Evolutionary conservation across 2,329 filamentous ascomycete genomes (phyloP), one percentile per base, ranked within the genome.

Genomic region (Penicillium brasilianum): DNA sequence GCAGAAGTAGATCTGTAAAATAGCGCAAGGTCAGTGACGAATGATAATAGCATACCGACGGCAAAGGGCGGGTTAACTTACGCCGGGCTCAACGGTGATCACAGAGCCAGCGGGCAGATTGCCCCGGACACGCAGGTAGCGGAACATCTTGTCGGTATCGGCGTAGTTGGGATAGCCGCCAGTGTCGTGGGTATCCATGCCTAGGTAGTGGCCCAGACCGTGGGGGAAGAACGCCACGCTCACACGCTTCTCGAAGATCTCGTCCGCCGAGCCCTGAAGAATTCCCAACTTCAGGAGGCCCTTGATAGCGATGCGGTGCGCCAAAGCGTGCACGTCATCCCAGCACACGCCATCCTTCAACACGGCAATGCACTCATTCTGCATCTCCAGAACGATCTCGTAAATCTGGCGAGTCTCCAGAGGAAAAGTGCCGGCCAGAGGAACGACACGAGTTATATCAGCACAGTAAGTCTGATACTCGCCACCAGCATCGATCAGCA

Each of bases 61-160:
- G 46, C 4, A 20, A 28, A 4, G 53, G 36, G 28, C 51, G 13
- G 37, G 3, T 16, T 36, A 57, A 82, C 87, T 78, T 82, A 91
- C 87, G 51, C 95, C 95, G 13, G 95, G 95, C 81, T 99, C 95
- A 41, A 98, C 94, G 0, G 95, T 99, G 56, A 99, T 88, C 25
- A 99, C 92, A 53, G 89, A 89, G 8, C 90, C 90, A 0, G 88
- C 89, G 0, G 92, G 92, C 51, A 97, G 77, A 22, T 79, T 84
- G 13, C 91, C 89, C 56, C 95, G 83, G 41, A 96, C 88, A 48
- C 95, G 84, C 62, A 99, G 81, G 73, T 97, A 98, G 56, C 87
- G 85, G 79, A 97, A 98, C 84, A 97, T 87, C 37, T 86, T 82
- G 74, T 99, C 93, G 61, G 85, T 81, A 73, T 99, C 95, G 9